phyloP scores from a whole-genome alignment of 2,329 filamentous ascomycete species.

The Helicocarpus griseus region DNA sequence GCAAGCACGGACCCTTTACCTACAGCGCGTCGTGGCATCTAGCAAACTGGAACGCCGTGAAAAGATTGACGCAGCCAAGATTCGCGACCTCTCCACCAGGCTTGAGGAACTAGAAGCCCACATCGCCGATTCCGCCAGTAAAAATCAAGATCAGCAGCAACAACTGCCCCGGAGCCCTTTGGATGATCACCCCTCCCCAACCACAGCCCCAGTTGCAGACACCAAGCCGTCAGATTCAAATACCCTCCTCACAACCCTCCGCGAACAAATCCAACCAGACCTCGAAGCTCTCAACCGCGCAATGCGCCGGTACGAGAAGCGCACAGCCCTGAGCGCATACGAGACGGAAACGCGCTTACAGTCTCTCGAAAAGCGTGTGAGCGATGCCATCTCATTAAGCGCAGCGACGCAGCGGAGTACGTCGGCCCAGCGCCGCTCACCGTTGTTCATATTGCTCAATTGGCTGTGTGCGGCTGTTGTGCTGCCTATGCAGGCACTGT shows the following conservation, averaged over 20 bases:
- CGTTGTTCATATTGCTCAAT: constrained; percentile 21
- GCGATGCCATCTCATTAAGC: constrained; percentile 72
- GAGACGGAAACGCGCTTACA: constrained; percentile 68
- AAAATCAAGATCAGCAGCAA: constrained; percentile 14
- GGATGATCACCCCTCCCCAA: neutral
- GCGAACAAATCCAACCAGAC: constrained; percentile 61
- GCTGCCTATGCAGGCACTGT: constrained; percentile 25
- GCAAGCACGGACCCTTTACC: constrained; percentile 65
- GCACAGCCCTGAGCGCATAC: constrained; percentile 62
- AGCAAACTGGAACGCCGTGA: constrained; percentile 23
- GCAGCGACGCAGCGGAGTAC: constrained; percentile 22
- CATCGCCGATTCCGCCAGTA: constrained; percentile 29
- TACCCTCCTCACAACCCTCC: constrained; percentile 26
- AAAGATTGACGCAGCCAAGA: constrained; percentile 19
- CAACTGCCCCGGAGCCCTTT: too few species aligned
- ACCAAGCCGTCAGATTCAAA: constrained; percentile 16
- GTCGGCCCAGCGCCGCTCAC: constrained; percentile 17
- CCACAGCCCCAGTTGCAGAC: constrained; percentile 20
- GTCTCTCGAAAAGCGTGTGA: constrained; percentile 59
- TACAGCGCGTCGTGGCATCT: constrained; percentile 59
- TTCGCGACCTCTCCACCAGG: constrained; percentile 53
- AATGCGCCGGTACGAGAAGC: constrained; percentile 85
- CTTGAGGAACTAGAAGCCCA: constrained; percentile 61
- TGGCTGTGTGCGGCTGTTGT: constrained; percentile 27
- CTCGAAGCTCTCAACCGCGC: constrained; percentile 82